phyloP scores from a whole-genome alignment of 2,329 filamentous ascomycete species.

The Beauveria caledonica region DNA sequence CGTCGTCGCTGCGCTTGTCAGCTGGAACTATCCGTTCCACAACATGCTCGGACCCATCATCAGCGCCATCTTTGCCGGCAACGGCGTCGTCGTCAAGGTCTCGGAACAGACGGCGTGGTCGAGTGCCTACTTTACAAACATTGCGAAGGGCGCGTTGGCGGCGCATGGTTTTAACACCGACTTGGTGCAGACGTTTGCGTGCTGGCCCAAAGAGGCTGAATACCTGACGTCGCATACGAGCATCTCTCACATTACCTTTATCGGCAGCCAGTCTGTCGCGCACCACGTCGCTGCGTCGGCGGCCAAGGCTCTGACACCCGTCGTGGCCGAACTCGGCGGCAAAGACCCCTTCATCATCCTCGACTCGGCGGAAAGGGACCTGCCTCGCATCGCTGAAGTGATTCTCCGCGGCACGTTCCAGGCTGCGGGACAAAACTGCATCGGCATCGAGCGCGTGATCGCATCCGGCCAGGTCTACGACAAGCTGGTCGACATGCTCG shows the following conservation, averaged over 20 bases:
- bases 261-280: conserved; percentile 80
- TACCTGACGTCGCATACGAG: conserved; percentile 77
- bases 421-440: conserved; percentile 92
- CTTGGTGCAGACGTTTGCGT: conserved; percentile 76
- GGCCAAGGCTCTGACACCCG: conserved; percentile 75
- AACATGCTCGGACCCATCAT: conserved; percentile 90
- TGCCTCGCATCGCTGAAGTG: conserved; percentile 69
- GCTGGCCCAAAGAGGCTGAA: conserved; percentile 76
- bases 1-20: conserved; percentile 85
- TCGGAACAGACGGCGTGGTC: conserved; percentile 97
- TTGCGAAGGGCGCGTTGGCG: conserved; percentile 69
- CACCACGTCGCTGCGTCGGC: conserved; percentile 82
- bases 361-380: conserved; percentile 60
- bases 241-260: conserved; percentile 89
- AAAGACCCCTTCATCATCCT: conserved; percentile 90
- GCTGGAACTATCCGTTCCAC: conserved; percentile 97
- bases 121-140: conserved; percentile 68
- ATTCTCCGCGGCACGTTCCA: conserved; percentile 92
- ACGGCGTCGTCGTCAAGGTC: conserved; percentile 85
- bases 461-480: conserved; percentile 71
- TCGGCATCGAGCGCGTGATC: conserved; percentile 90
- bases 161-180: conserved; percentile 77
- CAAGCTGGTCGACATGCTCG: conserved; percentile 59
- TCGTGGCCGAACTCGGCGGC: conserved; percentile 86
- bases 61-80: conserved; percentile 82